Evolutionary conservation across 2,329 filamentous ascomycete species (phyloP).

Genomic region (Sarocladium oryzae): DNA sequence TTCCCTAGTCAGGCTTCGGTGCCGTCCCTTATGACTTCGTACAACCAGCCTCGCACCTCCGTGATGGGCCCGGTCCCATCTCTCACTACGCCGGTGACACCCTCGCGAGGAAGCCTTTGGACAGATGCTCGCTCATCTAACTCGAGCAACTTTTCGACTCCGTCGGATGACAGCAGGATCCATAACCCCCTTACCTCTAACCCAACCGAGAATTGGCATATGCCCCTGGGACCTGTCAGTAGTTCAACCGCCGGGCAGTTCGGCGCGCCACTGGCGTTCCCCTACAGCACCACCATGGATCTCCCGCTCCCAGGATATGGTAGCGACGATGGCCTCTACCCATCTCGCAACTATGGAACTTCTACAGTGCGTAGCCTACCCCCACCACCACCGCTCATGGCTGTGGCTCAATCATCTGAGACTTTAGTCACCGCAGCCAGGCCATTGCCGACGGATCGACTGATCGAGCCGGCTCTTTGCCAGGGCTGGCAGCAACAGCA

Average conservation of each 20-base stretch:
- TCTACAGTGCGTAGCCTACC: slow-evolving; percentile 43
- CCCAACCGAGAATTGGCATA: neutral
- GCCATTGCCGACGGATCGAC: slow-evolving; percentile 26
- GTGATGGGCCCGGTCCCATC: neutral
- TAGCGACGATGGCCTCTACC: slow-evolving; percentile 29
- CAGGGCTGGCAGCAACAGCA: slow-evolving; percentile 7
- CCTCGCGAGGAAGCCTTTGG: neutral
- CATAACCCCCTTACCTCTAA: neutral
- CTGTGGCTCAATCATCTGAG: slow-evolving; percentile 41
- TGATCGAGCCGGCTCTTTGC: slow-evolving; percentile 3
- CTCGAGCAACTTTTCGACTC: neutral
- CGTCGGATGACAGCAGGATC: neutral
- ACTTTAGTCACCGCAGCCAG: slow-evolving; percentile 40
- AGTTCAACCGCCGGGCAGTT: neutral
- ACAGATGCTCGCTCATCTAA: neutral
- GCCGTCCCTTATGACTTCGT: neutral
- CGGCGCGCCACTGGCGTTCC: neutral
- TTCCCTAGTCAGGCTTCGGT: neutral
- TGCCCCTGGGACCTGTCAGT: neutral
- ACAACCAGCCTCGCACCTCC: neutral
- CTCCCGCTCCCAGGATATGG: slow-evolving; percentile 29
- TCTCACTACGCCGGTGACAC: neutral
- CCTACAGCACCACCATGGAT: slow-evolving; percentile 12
- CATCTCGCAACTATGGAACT: slow-evolving; percentile 17
- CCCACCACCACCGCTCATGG: slow-evolving; percentile 30